Percentiles rank a stretch among this genome's conserved stretches.
Evolutionary conservation across 495 filamentous ascomycete genomes (phyloP).

Genomic region (Hyphodiscus hymeniophilus): DNA sequence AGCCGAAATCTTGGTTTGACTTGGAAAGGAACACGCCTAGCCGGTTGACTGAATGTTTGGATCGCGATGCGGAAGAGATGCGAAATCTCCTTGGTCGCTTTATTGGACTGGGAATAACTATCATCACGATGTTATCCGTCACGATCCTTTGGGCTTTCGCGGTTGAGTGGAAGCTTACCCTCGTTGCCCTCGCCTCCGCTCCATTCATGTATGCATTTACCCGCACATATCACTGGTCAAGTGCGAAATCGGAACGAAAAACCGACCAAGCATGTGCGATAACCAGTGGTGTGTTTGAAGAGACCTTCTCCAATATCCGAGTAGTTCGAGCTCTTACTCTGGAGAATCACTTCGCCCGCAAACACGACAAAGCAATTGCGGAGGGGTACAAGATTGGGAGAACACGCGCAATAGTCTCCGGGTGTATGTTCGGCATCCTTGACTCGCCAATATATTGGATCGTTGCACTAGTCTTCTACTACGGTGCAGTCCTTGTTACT

Average conservation of each 20-base stretch:
- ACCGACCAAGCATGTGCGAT: constrained; percentile 51
- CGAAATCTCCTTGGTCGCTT: constrained; percentile 74
- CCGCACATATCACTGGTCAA: constrained; percentile 50
- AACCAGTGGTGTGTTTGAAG: constrained; percentile 54
- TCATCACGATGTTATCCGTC: constrained; percentile 52
- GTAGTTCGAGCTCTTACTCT: constrained; percentile 74
- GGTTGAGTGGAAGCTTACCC: constrained; percentile 73
- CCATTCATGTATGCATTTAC: constrained; percentile 63
- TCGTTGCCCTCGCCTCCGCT: constrained; percentile 60
- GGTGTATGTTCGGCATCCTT: constrained; percentile 66
- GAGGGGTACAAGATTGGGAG: constrained; percentile 46
- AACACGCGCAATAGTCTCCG: constrained; percentile 52
- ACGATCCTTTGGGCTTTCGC: constrained; percentile 66
- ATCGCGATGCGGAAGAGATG: constrained; percentile 83
- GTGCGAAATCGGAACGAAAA: constrained; percentile 60
- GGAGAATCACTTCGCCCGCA: constrained; percentile 63
- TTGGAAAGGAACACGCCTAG: constrained; percentile 53
- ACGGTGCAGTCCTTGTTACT: constrained; percentile 57
- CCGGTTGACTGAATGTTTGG: constrained; percentile 60
- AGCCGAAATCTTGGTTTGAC: constrained; percentile 83
- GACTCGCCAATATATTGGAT: constrained; percentile 64
- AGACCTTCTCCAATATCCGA: constrained; percentile 75
- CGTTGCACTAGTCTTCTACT: constrained; percentile 79
- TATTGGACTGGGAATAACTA: constrained; percentile 57
- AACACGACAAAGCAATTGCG: constrained; percentile 45